Base-by-base conservation (phyloP, 768 basidiomycete species). In the Amanita jacksonii region DNA sequence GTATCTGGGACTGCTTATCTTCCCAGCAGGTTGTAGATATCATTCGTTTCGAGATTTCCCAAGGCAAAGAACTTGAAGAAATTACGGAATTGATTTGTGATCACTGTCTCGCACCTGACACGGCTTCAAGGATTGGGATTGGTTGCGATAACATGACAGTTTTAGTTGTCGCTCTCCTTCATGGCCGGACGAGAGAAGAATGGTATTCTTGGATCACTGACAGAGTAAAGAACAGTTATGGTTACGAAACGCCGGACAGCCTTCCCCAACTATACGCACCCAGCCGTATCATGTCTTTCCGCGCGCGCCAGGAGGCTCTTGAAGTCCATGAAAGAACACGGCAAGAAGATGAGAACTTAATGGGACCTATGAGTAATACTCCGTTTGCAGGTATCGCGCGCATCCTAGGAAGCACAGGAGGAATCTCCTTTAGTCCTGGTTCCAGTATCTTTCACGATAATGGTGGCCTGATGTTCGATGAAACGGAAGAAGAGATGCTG, bases 131-230 rank as follows among this genome's bases (percentile, higher is more conserved):
- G 38, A 79, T 79, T 34, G 96, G 96, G 9, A 88, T 97, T 50
- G 96, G 96, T 15, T 97, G 94, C 60, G 96, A 99, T 67, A 98
- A 99, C 68, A 99, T 99, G 96, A 99, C 96, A 0, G 69, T 96
- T 38, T 73, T 97, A 52, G 77, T 99, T 41, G 75, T 98, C 46
- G 96, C 89, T 5, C 62, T 99, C 35, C 73, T 93, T 24, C 75
- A 85, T 49, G 93, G 88, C 31, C 79, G 80, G 48, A 86, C 89
- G n/a, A 77, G 82, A 60, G 84, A 87, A 51, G 80, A 92, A 57
- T 98, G 96, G 96, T 86, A 87, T 55, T 59, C 73, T 28, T 97
- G 94, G 94, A 62, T 99, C 47, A 76, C 70, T 36, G 77, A 90
- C 39, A 79, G 93, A 30, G 86, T 93, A 37, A 73, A 88, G 57